Percentiles rank a stretch among this genome's conserved stretches.
These are phyloP conservation scores for Fusarium stilboides DNA, from an alignment of 2,329 filamentous ascomycete species.

Conservation along the genomic window DNA sequence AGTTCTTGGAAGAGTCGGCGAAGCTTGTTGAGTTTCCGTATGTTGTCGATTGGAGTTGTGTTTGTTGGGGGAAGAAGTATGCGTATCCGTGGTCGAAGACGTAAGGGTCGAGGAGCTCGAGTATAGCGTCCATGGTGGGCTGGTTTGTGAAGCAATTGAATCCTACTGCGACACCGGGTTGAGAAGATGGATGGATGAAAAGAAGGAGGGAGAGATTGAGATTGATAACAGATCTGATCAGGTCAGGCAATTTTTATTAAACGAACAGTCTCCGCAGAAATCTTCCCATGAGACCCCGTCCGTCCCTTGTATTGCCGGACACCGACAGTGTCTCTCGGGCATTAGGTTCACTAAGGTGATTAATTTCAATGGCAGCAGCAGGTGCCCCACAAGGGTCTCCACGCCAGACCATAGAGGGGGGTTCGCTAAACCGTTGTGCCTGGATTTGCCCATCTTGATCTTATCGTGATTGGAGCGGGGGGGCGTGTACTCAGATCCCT, in stretches of 20 bases:
- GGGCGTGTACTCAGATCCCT: constrained; percentile 4
- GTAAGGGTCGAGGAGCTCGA: constrained; percentile 60
- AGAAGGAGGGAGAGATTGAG: background rate
- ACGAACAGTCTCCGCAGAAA: constrained; percentile 28
- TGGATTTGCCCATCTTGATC: constrained; percentile 45
- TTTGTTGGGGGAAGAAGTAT: constrained; percentile 54
- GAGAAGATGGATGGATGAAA: background rate
- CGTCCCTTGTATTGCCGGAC: background rate
- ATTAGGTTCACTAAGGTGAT: constrained; percentile 10
- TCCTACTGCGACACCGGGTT: background rate
- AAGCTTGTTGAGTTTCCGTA: constrained; percentile 36
- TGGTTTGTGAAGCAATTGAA: constrained; percentile 35
- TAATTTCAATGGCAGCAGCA: constrained; percentile 28
- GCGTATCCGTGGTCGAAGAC: constrained; percentile 60
- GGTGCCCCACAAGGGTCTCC: constrained; percentile 35
- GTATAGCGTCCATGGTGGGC: constrained; percentile 54
- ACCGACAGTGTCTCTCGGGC: constrained; percentile 11
- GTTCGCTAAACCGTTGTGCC: constrained; percentile 36
- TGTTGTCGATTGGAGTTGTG: constrained; percentile 25
- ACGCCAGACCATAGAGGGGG: constrained; percentile 9
- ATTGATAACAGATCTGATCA: constrained; percentile 31
- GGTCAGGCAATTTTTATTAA: constrained; percentile 38
- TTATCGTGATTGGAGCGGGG: constrained; percentile 46
- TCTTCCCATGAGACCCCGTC: constrained; percentile 6
- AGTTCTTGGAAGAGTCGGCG: constrained; percentile 24